A percentile compares a stretch with the other conserved stretches of the same genome.
phyloP scores from a whole-genome alignment of 768 basidiomycete genomes.

The Agaricus subrufescens region DNA sequence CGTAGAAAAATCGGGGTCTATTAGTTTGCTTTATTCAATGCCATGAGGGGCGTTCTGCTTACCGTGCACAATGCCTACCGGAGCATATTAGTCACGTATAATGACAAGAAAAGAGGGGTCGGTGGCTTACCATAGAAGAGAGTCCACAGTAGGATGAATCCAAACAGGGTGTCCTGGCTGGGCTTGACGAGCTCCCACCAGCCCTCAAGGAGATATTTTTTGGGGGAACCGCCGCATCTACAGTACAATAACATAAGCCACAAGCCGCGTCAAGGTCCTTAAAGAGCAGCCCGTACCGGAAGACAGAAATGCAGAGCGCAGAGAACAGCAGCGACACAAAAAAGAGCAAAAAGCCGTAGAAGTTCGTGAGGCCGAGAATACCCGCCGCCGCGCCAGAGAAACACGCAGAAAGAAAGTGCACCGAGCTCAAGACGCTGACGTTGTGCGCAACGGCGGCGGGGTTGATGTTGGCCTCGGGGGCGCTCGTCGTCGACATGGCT shows the following conservation, averaged over 20 bases:
- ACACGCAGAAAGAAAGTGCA: constrained; percentile 80
- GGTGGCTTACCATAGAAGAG: constrained; percentile 75
- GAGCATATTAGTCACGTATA: neutral
- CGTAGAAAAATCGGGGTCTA: no score
- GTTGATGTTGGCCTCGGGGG: constrained; percentile 40
- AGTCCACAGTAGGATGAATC: constrained; percentile 92
- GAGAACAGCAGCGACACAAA: constrained; percentile 61
- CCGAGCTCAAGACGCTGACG: constrained; percentile 54
- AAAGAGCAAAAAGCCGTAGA: constrained; percentile 79
- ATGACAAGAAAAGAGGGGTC: constrained; percentile 2
- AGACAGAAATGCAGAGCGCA: constrained; percentile 53
- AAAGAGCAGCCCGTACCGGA: constrained; percentile 21
- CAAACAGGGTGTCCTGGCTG: constrained; percentile 87
- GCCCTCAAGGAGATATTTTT: constrained; percentile 61
- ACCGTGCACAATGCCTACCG: constrained; percentile 47
- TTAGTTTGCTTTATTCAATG: no score
- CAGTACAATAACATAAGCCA: neutral
- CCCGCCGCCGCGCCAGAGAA: constrained; percentile 88
- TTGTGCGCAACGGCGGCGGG: constrained; percentile 56
- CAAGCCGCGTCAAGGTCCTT: neutral
- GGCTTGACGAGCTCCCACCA: constrained; percentile 70
- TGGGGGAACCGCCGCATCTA: constrained; percentile 65
- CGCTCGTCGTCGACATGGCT: constrained; percentile 6
- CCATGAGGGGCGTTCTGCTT: constrained; percentile 14
- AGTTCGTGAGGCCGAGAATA: constrained; percentile 84